Evolutionary conservation across 495 filamentous ascomycete genomes (phyloP).

Genomic region (Penicillium taxi): DNA sequence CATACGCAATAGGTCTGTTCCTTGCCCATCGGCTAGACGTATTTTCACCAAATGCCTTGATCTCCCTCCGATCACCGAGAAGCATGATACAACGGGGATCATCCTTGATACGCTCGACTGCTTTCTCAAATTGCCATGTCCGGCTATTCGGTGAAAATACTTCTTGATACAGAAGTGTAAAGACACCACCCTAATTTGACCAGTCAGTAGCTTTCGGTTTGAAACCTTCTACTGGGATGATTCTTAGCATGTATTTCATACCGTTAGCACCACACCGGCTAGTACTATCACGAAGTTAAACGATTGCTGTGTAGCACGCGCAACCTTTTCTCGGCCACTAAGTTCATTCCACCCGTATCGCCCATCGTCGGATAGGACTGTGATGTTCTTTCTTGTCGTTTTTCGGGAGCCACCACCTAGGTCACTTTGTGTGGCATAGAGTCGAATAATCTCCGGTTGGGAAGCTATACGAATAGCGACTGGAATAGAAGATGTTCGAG

Average conservation of each 20-base stretch:
- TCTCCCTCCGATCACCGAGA: slow-evolving; percentile 68
- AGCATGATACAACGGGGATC: slow-evolving; percentile 62
- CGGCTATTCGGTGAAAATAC: slow-evolving; percentile 81
- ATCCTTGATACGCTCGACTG: slow-evolving; percentile 67
- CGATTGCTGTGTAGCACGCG: slow-evolving; percentile 80
- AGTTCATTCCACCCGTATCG: slow-evolving; percentile 72
- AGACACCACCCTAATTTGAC: slow-evolving; percentile 58
- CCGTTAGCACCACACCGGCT: slow-evolving; percentile 67
- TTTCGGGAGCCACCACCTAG: too few relatives aligned
- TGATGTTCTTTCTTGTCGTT: slow-evolving; percentile 47
- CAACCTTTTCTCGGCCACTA: slow-evolving; percentile 66
- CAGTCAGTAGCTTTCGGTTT: neutral
- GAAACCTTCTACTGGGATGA: neutral
- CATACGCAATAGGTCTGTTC: slow-evolving; percentile 76
- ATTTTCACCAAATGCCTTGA: slow-evolving; percentile 77
- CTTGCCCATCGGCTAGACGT: slow-evolving; percentile 76
- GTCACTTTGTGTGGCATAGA: slow-evolving; percentile 49
- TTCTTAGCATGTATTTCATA: slow-evolving; percentile 5
- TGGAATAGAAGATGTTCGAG: slow-evolving; percentile 10
- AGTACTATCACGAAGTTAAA: slow-evolving; percentile 77
- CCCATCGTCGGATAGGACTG: slow-evolving; percentile 74
- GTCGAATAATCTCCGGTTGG: slow-evolving; percentile 22
- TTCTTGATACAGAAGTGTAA: slow-evolving; percentile 73
- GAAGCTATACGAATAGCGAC: slow-evolving; percentile 8
- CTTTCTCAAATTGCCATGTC: slow-evolving; percentile 81